Base-by-base conservation (phyloP, 2,329 filamentous ascomycete species). In the Hypomyces perniciosus region DNA sequence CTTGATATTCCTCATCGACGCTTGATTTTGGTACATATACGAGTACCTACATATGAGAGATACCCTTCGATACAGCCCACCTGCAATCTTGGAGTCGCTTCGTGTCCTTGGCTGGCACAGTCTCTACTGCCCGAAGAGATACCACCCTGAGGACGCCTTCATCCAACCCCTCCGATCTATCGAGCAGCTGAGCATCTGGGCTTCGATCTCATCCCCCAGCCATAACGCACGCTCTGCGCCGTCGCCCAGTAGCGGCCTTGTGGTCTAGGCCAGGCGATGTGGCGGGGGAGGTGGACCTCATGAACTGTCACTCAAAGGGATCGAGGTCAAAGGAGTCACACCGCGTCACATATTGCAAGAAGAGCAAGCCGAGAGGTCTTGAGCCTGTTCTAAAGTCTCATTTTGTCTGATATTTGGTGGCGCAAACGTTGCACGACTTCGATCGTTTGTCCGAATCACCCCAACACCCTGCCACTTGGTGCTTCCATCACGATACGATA, bases 181-280 rank as follows among this genome's bases (percentile, higher is more conserved):
- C 20, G 8, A 35, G 38, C 12, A 13, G 4, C 28, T 29, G 9
- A 37, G 37, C n/a, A 39, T 30, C 5, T n/a, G 8, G 30, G 20
- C 12, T 28, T 42, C 43, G 13, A 8, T 28, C 48, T 26, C 27
- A 33, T 39, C 33, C n/a, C 34, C 27, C 27, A 37, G 42, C 38
- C 46, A 31, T 31, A 52, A 34, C 49, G 37, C 40, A 42, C 41
- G n/a, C 8, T 20, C 31, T 33, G 46, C 44, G 52, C 33, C 46
- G 29, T 55, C 44, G 50, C 47, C 43, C 59, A 56, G 57, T 49
- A 61, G 54, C 60, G 64, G 56, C 62, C 59, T 52, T 47, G 56
- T 50, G 65, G 63, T 66, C 43, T 62, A 67, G 59, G 58, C 63
- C 59, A 67, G 71, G 72, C 68, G 69, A 74, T 74, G 73, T 63